phyloP scores from a whole-genome alignment of 192 early-diverging fungal genomes.

The Coemansia sp. region DNA sequence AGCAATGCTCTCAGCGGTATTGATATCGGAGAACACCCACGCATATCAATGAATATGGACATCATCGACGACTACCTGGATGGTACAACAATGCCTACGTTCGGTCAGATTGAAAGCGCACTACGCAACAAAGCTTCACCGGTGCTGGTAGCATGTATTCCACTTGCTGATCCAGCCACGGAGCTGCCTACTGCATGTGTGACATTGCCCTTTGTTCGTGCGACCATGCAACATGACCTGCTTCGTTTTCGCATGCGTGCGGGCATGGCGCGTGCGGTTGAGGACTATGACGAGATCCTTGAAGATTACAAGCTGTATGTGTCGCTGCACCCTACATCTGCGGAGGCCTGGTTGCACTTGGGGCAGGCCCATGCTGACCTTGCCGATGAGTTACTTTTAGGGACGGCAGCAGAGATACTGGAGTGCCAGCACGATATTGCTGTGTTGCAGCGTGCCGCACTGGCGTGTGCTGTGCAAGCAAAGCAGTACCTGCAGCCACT shows the following conservation, averaged over 20 bases:
- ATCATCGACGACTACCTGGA: conserved; percentile 43
- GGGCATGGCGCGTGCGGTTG: conserved; percentile 33
- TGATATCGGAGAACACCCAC: conserved; percentile 29
- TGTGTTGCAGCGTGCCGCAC: conserved; percentile 30
- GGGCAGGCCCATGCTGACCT: conserved; percentile 42
- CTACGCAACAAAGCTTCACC: conserved; percentile 3
- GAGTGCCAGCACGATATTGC: conserved; percentile 33
- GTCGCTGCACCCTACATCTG: conserved; percentile 24
- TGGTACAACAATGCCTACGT: conserved; percentile 42
- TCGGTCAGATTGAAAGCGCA: conserved; percentile 18
- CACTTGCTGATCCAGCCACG: neutral
- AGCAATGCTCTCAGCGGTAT: conserved; percentile 21
- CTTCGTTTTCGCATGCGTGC: conserved; percentile 43
- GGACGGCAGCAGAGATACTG: conserved; percentile 33
- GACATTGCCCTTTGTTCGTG: conserved; percentile 43
- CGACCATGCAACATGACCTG: conserved; percentile 35
- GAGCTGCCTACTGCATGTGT: conserved; percentile 13
- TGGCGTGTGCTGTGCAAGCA: conserved; percentile 37
- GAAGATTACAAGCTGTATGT: conserved; percentile 49
- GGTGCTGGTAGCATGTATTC: conserved; percentile 8
- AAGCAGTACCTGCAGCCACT: conserved; percentile 24
- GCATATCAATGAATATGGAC: conserved; percentile 41
- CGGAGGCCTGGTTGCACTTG: conserved; percentile 40
- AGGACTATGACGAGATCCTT: conserved; percentile 47
- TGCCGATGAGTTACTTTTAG: conserved; percentile 46